A percentile compares a stretch with the other conserved stretches of the same genome.
Conservation (phyloP, 257 asterid species). For the Ophiorrhiza pumila region DNA sequence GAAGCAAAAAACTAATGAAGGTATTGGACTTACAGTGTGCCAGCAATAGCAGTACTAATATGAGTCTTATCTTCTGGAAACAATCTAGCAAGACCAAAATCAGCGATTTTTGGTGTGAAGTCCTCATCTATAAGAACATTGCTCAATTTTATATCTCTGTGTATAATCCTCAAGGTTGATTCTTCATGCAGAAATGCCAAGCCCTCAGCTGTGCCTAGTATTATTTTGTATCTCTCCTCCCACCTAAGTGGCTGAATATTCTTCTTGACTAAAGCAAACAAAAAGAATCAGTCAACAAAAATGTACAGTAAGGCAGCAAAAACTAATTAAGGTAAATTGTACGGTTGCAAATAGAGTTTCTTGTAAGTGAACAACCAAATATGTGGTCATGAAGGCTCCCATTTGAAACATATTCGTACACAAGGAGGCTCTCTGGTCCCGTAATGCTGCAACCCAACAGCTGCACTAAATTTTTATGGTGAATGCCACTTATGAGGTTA, state of each 20-base stretch:
- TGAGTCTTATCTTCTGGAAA: slow-evolving; percentile 59
- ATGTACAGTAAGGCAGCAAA: not conserved
- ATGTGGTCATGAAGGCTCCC: slow-evolving; percentile 64
- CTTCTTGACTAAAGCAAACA: slow-evolving; percentile 38
- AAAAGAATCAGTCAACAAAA: not conserved
- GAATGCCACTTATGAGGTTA: slow-evolving; percentile 57
- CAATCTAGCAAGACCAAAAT: slow-evolving; percentile 68
- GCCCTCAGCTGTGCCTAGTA: slow-evolving; percentile 70
- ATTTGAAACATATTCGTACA: slow-evolving; percentile 65
- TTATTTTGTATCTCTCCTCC: slow-evolving; percentile 47
- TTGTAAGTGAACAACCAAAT: slow-evolving; percentile 35
- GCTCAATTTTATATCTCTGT: slow-evolving; percentile 65
- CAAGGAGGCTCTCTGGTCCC: slow-evolving; percentile 84
- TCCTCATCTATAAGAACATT: slow-evolving; percentile 56
- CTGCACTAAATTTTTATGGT: slow-evolving; percentile 65
- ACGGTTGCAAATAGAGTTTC: slow-evolving; percentile 10
- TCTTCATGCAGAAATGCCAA: slow-evolving; percentile 64
- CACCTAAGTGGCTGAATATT: slow-evolving; percentile 45
- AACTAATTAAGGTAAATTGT: not conserved
- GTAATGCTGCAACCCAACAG: slow-evolving; percentile 79
- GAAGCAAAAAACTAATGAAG: not conserved
- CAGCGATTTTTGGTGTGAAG: slow-evolving; percentile 61
- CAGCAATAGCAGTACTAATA: slow-evolving; percentile 68
- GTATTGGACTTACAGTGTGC: slow-evolving; percentile 59
- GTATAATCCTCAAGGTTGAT: slow-evolving; percentile 51